Percentiles rank a stretch among this genome's conserved stretches.
Evolutionary conservation across 1,284 basidiomycete species (phyloP).

Genomic region (Neolentinus lepideus): DNA sequence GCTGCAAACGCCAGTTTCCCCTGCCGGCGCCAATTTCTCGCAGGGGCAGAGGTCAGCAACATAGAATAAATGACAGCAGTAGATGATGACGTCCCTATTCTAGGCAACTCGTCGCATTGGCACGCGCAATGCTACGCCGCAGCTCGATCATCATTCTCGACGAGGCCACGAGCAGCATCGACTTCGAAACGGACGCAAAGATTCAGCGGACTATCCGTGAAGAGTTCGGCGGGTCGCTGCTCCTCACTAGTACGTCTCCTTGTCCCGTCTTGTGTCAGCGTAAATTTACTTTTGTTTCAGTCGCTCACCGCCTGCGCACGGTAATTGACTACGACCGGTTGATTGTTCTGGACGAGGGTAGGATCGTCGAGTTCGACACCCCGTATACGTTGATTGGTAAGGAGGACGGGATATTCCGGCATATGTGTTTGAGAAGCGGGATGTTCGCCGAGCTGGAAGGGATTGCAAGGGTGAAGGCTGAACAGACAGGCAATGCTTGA

Average conservation of each 20-base stretch:
- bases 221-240: slow-evolving; percentile 46
- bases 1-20: slow-evolving; percentile 67
- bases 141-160: slow-evolving; percentile 79
- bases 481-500: no score
- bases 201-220: slow-evolving; percentile 79
- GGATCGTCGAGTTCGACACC: slow-evolving; percentile 78
- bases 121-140: slow-evolving; percentile 67
- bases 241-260: not conserved
- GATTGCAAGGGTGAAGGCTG: slow-evolving; percentile 41
- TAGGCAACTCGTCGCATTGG: slow-evolving; percentile 71
- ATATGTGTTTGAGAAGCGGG: slow-evolving; percentile 80
- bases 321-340: slow-evolving; percentile 77
- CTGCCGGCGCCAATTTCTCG: slow-evolving; percentile 79
- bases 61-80: no score
- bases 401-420: slow-evolving; percentile 68
- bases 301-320: slow-evolving; percentile 66
- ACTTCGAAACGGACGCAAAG: slow-evolving; percentile 69
- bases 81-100: no score
- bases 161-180: slow-evolving; percentile 75
- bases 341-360: slow-evolving; percentile 77
- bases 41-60: slow-evolving; percentile 56
- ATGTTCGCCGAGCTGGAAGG: slow-evolving; percentile 63
- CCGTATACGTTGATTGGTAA: slow-evolving; percentile 71
- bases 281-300: no score
- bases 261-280: slow-evolving; percentile 18